These are phyloP conservation scores for Nitzschia putrida DNA, from an alignment of 108 stramenopile species.

Conservation along the genomic window DNA sequence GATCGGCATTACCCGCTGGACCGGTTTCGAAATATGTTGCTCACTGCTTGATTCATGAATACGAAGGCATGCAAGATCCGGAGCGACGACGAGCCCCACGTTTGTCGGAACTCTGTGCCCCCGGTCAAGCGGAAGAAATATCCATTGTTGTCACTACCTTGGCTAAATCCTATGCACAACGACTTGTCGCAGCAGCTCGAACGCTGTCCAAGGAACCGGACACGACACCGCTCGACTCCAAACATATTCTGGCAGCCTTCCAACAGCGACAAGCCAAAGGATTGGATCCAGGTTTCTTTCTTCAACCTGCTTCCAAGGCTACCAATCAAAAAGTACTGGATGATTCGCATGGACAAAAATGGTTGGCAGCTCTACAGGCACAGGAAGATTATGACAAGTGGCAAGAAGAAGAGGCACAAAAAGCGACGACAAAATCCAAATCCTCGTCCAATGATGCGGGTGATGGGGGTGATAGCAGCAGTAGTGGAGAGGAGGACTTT, in stretches of 20 bases:
- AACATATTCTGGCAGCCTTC: constrained; percentile 58
- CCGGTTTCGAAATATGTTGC: constrained; percentile 50
- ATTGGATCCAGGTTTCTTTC: constrained; percentile 80
- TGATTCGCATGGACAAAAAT: constrained; percentile 3
- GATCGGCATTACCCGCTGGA: constrained; percentile 33
- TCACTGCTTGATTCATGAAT: constrained; percentile 37
- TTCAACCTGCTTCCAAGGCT: constrained; percentile 38
- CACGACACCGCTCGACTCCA: constrained; percentile 50
- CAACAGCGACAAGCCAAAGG: constrained; percentile 57
- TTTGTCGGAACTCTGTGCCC: constrained; percentile 66
- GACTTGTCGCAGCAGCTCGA: constrained; percentile 70
- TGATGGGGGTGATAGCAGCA: neutral
- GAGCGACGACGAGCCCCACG: neutral
- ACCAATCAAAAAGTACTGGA: neutral
- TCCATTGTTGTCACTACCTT: constrained; percentile 65
- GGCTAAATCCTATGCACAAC: constrained; percentile 81
- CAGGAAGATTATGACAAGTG: constrained; percentile 57
- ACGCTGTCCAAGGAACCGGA: constrained; percentile 41
- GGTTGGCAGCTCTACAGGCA: constrained; percentile 57
- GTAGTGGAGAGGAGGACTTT: neutral
- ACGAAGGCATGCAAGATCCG: neutral
- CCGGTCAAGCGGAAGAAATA: constrained; percentile 67
- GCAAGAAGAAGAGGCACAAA: too few relatives aligned
- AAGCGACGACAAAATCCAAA: too few relatives aligned
- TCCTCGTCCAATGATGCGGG: neutral